These are phyloP conservation scores for Graphium sp. DNA, from an alignment of 2,329 filamentous ascomycete species.

Conservation along the genomic window DNA sequence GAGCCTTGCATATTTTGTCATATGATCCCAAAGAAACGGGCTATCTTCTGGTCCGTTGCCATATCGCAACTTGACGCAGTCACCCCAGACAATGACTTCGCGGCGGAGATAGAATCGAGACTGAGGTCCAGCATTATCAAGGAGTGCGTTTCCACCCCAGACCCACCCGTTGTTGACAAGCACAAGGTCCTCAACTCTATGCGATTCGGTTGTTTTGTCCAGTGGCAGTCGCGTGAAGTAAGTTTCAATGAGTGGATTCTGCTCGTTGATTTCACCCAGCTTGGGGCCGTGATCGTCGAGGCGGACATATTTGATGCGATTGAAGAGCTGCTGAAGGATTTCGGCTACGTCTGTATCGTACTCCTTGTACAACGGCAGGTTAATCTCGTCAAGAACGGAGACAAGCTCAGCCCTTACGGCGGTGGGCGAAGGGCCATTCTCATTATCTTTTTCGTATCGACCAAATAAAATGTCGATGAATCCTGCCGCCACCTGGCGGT, in stretches of 20 bases:
- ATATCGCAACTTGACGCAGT: conserved; percentile 94
- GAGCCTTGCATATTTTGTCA: conserved; percentile 80
- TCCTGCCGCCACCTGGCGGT: conserved; percentile 53
- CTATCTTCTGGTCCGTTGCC: conserved; percentile 67
- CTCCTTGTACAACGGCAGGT: conserved; percentile 78
- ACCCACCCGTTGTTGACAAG: conserved; percentile 97
- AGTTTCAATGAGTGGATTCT: conserved; percentile 73
- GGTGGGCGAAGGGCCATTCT: conserved; percentile 12
- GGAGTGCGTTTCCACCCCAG: conserved; percentile 88
- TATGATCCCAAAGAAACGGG: conserved; percentile 88
- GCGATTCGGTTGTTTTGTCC: conserved; percentile 62
- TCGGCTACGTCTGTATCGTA: conserved; percentile 72
- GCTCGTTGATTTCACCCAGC: conserved; percentile 57
- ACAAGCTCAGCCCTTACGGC: conserved; percentile 34
- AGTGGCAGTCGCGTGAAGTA: conserved; percentile 85
- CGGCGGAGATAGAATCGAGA: conserved; percentile 89
- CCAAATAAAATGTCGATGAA: conserved; percentile 26
- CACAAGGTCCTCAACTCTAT: conserved; percentile 60
- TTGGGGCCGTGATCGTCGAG: conserved; percentile 87
- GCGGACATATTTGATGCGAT: conserved; percentile 86
- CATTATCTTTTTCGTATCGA: conserved; percentile 42
- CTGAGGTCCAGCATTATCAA: conserved; percentile 80
- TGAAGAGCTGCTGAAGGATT: conserved; percentile 82
- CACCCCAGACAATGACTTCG: conserved; percentile 95
- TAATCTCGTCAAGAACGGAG: conserved; percentile 64